phyloP scores from a whole-genome alignment of 768 basidiomycete genomes.

The Hypholoma sublateritium region DNA sequence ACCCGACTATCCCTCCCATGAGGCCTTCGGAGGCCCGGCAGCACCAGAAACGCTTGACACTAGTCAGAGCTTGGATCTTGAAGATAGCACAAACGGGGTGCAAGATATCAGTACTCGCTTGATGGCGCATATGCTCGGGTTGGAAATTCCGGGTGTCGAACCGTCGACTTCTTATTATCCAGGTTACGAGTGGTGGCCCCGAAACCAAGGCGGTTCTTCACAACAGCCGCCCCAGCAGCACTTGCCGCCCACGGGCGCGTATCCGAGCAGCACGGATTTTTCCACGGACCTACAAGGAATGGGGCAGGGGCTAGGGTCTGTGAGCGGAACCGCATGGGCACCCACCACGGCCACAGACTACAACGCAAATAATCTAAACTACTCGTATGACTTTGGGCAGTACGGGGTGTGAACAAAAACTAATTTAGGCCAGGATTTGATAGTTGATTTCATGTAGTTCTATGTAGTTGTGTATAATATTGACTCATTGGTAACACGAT shows the following conservation, averaged over 20 bases:
- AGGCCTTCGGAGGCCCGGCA: slow-evolving; percentile 28
- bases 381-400: slow-evolving; percentile 30
- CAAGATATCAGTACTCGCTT: slow-evolving; percentile 64
- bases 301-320: slow-evolving; percentile 4
- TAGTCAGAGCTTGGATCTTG: slow-evolving; percentile 13
- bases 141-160: slow-evolving; percentile 65
- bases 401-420: slow-evolving; percentile 22
- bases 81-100: slow-evolving; percentile 42
- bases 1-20: slow-evolving; percentile 43
- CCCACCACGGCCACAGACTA: slow-evolving; percentile 13
- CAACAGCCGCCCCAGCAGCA: slow-evolving; percentile 10
- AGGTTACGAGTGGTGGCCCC: slow-evolving; percentile 71
- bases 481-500: slow-evolving; percentile 10
- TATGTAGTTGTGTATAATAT: slow-evolving; percentile 13
- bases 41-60: slow-evolving; percentile 17
- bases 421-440: slow-evolving; percentile 11
- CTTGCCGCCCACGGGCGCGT: background rate
- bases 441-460: slow-evolving; percentile 11
- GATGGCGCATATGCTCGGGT: slow-evolving; percentile 72
- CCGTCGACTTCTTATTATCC: slow-evolving; percentile 55
- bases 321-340: slow-evolving; percentile 15
- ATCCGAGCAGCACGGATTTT: slow-evolving; percentile 16
- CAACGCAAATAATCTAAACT: slow-evolving; percentile 22
- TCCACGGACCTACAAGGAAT: slow-evolving; percentile 13
- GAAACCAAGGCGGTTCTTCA: slow-evolving; percentile 25